phyloP scores from a whole-genome alignment of 2,329 filamentous ascomycete species.

The Colletotrichum spinosum region DNA sequence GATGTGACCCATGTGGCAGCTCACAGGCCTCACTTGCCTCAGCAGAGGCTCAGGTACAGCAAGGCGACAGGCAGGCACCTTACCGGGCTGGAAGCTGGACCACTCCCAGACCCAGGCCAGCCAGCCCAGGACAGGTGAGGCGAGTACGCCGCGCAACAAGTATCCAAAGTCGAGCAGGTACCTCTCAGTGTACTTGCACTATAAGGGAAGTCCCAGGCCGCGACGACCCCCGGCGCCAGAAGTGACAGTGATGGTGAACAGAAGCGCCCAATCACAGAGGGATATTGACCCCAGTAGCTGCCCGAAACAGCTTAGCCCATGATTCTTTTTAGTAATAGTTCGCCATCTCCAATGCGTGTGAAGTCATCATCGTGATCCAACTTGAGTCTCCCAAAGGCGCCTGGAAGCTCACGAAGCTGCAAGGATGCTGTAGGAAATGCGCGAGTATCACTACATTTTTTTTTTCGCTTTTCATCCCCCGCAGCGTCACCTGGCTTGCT shows the following conservation, averaged over 20 bases:
- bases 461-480: slow-evolving; percentile 2
- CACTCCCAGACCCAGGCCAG: slow-evolving; percentile 4
- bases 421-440: slow-evolving; percentile 34
- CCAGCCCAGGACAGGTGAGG: slow-evolving; percentile 2
- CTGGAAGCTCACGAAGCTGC: slow-evolving; percentile 30
- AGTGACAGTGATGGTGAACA: neutral
- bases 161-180: neutral
- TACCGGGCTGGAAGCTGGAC: neutral
- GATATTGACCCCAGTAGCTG: slow-evolving; percentile 8
- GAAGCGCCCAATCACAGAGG: slow-evolving; percentile 22
- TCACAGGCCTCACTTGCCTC: slow-evolving; percentile 36
- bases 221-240: neutral
- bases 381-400: slow-evolving; percentile 8
- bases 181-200: neutral
- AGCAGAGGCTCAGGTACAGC: slow-evolving; percentile 25
- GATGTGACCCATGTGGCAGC: slow-evolving; percentile 37
- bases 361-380: slow-evolving; percentile 40
- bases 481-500: slow-evolving; percentile 30
- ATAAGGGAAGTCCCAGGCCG: neutral
- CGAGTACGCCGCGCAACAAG: neutral
- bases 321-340: slow-evolving; percentile 37
- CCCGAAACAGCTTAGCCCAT: slow-evolving; percentile 27
- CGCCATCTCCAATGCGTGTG: slow-evolving; percentile 32
- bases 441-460: slow-evolving; percentile 12
- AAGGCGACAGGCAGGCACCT: slow-evolving; percentile 26